Evolutionary conservation across 2,329 filamentous ascomycete genomes (phyloP), one percentile per base, ranked within the genome.

Genomic region (Tolypocladium ophioglossoides): DNA sequence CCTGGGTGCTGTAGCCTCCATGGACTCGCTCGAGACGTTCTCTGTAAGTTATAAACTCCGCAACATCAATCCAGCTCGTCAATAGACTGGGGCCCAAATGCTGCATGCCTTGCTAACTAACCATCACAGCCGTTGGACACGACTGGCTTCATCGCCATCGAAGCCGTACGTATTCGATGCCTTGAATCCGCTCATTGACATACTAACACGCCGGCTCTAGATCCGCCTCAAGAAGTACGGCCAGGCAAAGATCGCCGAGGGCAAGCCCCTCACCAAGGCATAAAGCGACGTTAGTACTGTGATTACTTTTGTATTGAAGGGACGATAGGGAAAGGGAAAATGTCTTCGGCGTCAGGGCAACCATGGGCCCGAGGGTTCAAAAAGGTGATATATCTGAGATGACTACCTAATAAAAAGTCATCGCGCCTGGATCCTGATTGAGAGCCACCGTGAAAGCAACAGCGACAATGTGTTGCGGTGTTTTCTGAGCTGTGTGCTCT

Each of bases 121-220:
- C 3, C 11, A 3, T 22, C 73, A 64, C 75, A 84, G 18, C 54
- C 54, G 38, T 32, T 67, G 79, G 86, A 90, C 66, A 82, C 83
- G 60, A 78, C 65, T 14, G 77, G 77, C 30, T 84, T 85, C 66
- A 83, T 92, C 65, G 78, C 77, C 52, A 84, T 90, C 62, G 78
- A 92, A 64, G 81, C 54, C 8, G 16, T 27, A 27, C 27, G 27
- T 27, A 27, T 27, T 6, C 27, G 27, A 27, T 27, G 27, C 27
- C 27, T 27, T 27, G 27, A 6, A 27, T 27, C 27, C 27, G 27
- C 27, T 27, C 27, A 27, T 27, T 27, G n/a, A n/a, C n/a, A n/a
- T n/a, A n/a, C n/a, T n/a, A n/a, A n/a, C n/a, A n/a, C n/a, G n/a
- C n/a, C n/a, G n/a, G n/a, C n/a, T n/a, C n/a, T n/a, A 27, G 6